phyloP scores from a whole-genome alignment of 2,329 filamentous ascomycete genomes.

The Boeremia exigua region DNA sequence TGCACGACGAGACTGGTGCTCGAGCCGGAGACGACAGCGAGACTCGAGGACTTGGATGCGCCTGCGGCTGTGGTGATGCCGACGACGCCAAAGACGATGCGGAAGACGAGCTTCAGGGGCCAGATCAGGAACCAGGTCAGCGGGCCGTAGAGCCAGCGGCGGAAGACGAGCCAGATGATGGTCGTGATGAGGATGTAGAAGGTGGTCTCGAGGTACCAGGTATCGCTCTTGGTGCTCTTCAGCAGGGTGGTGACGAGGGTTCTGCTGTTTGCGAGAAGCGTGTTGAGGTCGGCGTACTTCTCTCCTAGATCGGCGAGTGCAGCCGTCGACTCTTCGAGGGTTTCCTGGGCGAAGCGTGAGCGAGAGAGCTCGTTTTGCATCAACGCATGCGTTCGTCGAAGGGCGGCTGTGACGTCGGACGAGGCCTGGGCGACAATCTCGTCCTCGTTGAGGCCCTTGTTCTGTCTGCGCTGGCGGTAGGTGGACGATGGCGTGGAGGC shows the following conservation, averaged over 20 bases:
- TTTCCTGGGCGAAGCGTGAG: constrained; percentile 89
- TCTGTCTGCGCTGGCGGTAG: constrained; percentile 45
- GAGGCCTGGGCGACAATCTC: constrained; percentile 77
- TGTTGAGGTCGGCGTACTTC: constrained; percentile 79
- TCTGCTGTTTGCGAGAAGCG: constrained; percentile 74
- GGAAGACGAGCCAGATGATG: constrained; percentile 83
- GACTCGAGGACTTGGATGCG: constrained; percentile 24
- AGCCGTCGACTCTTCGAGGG: constrained; percentile 80
- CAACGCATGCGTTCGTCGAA: constrained; percentile 84
- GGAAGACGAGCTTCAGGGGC: constrained; percentile 73
- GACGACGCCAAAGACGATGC: constrained; percentile 63
- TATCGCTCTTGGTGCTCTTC: constrained; percentile 91
- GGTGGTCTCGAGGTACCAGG: constrained; percentile 93
- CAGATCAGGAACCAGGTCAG: constrained; percentile 88
- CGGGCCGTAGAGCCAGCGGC: constrained; percentile 85
- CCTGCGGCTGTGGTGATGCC: constrained; percentile 52
- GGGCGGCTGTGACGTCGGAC: constrained; percentile 80
- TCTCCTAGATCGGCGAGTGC: constrained; percentile 82
- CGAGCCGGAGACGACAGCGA: constrained; percentile 19
- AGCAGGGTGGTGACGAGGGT: constrained; percentile 80
- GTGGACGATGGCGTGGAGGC: constrained; percentile 42
- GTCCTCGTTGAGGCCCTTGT: constrained; percentile 68
- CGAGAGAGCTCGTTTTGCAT: constrained; percentile 85
- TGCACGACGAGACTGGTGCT: constrained; percentile 52
- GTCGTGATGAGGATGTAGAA: constrained; percentile 82